Conservation (phyloP, 495 filamentous ascomycete species). For the Amphirosellinia nigrospora region DNA sequence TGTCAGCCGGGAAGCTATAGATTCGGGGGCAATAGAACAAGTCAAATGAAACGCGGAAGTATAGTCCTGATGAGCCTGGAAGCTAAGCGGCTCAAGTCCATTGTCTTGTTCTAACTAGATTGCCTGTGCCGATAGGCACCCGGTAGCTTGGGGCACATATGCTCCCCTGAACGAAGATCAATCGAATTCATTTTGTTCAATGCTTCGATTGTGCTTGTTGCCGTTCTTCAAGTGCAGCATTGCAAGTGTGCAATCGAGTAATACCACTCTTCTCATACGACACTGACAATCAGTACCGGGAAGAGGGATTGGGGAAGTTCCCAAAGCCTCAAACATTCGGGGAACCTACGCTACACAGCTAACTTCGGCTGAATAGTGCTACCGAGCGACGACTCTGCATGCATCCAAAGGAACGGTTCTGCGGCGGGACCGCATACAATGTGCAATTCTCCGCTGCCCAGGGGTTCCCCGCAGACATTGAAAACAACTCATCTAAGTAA, state of each 20-base stretch:
- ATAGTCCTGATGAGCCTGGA: neutral
- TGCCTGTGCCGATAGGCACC: neutral
- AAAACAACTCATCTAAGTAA: neutral
- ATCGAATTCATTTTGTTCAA: neutral
- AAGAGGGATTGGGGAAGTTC: conserved; percentile 22
- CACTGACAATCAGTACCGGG: neutral
- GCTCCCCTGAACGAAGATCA: neutral
- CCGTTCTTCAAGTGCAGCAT: neutral
- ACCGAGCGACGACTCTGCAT: conserved; percentile 2
- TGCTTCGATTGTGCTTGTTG: neutral
- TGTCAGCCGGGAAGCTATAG: conserved; percentile 30
- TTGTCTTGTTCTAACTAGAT: neutral
- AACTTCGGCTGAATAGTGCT: conserved; percentile 19
- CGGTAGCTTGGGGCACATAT: neutral
- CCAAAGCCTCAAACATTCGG: conserved; percentile 15
- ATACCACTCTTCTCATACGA: neutral
- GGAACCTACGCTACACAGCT: conserved; percentile 14
- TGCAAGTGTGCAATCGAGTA: neutral
- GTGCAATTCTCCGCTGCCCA: neutral
- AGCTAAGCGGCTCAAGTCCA: neutral
- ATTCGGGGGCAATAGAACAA: conserved; percentile 29
- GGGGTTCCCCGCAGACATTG: conserved; percentile 18
- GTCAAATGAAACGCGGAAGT: conserved; percentile 21
- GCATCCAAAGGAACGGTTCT: neutral
- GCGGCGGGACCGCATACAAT: conserved; percentile 4